Conservation (phyloP, 2,329 filamentous ascomycete species). For the Aureobasidium zeae region DNA sequence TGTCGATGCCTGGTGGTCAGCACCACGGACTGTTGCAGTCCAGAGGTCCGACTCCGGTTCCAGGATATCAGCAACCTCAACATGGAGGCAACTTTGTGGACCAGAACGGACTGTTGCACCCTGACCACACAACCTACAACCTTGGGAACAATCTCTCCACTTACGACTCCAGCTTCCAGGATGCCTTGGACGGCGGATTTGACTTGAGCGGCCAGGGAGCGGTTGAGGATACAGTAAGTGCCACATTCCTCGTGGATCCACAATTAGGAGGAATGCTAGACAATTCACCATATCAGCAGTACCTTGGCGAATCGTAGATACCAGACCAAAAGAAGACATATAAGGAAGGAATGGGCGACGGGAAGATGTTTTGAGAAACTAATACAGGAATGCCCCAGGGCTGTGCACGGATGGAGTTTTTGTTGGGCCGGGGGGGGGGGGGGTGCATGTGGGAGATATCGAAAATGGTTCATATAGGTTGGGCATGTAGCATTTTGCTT, state of each 20-base stretch:
- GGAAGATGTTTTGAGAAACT: background rate
- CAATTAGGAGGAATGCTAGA: slow-evolving; percentile 12
- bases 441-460: background rate
- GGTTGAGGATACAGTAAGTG: background rate
- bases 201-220: slow-evolving; percentile 4
- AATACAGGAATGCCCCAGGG: background rate
- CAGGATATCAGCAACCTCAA: slow-evolving; percentile 20
- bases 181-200: slow-evolving; percentile 1
- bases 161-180: slow-evolving; percentile 1
- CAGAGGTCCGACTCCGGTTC: slow-evolving; percentile 25
- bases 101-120: slow-evolving; percentile 7
- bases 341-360: too few species aligned
- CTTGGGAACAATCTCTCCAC: background rate
- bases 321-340: background rate
- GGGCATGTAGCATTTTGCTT: background rate
- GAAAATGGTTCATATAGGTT: too few species aligned
- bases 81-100: slow-evolving; percentile 11
- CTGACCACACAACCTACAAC: slow-evolving; percentile 11
- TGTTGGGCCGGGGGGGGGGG: background rate
- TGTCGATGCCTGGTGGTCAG: slow-evolving; percentile 34
- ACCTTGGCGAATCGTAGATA: background rate
- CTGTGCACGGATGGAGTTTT: background rate
- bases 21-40: slow-evolving; percentile 30
- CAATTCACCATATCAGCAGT: slow-evolving; percentile 12
- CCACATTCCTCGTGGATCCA: slow-evolving; percentile 9